Conservation (phyloP, 495 filamentous ascomycete species). For the Daldinia decipiens region DNA sequence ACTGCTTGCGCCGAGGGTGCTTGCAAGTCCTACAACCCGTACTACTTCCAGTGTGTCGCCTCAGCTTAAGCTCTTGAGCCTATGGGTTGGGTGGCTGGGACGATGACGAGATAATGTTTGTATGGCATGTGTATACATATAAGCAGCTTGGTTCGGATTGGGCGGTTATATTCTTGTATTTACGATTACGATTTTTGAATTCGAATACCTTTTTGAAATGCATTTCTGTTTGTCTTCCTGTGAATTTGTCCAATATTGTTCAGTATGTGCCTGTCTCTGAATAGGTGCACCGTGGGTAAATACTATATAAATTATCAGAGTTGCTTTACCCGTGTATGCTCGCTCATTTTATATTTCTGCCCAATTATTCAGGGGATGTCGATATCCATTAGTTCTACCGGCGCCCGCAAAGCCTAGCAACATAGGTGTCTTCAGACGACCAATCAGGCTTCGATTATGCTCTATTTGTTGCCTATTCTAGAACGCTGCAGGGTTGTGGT, state of each 20-base stretch:
- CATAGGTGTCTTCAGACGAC: no score
- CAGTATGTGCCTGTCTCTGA: no score
- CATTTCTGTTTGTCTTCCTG: background rate
- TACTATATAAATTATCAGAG: no score
- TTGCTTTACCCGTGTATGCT: no score
- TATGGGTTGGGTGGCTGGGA: background rate
- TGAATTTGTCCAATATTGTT: background rate
- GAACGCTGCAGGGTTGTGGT: no score
- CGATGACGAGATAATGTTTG: background rate
- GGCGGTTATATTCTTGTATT: background rate
- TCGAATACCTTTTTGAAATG: background rate
- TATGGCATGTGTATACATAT: background rate
- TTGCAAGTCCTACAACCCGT: constrained; percentile 60
- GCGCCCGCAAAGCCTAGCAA: no score
- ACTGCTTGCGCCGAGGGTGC: constrained; percentile 58
- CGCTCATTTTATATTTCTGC: no score
- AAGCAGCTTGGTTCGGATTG: background rate
- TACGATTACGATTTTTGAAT: background rate
- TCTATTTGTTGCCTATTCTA: no score
- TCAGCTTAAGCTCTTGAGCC: constrained; percentile 16
- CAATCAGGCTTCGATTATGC: no score
- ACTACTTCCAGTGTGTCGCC: constrained; percentile 61
- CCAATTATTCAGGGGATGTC: no score
- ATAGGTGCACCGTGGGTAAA: no score
- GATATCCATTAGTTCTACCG: no score